Percentiles rank a stretch among this genome's conserved stretches.
Evolutionary conservation across 164 flowering plant species (phyloP).

Genomic region (Platanus orientalis): DNA sequence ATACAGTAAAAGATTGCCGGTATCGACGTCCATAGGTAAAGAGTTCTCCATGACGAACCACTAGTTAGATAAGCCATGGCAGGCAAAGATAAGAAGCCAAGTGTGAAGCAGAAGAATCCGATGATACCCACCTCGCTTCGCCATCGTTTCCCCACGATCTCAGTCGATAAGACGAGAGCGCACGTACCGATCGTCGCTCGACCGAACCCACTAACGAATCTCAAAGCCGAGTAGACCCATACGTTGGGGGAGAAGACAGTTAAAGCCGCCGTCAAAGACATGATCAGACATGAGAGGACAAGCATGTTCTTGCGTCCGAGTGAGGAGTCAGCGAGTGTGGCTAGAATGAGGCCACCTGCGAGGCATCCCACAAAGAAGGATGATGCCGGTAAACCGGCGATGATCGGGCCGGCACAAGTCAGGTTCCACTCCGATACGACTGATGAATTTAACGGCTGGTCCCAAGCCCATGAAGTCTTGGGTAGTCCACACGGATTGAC

Average conservation of each 20-base stretch:
- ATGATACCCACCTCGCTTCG: too few relatives aligned
- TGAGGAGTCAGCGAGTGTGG: slow-evolving; percentile 65
- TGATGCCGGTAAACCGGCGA: slow-evolving; percentile 54
- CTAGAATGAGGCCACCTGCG: too few relatives aligned
- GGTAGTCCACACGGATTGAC: slow-evolving; percentile 34
- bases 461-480: too few relatives aligned
- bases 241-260: slow-evolving; percentile 41
- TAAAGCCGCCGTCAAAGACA: slow-evolving; percentile 34
- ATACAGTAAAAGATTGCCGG: slow-evolving; percentile 36
- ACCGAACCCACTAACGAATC: too few relatives aligned
- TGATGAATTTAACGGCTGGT: slow-evolving; percentile 24
- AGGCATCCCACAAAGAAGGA: slow-evolving; percentile 66
- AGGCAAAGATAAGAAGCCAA: too few relatives aligned
- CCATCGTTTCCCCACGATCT: slow-evolving; percentile 57
- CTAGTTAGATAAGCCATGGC: slow-evolving; percentile 37
- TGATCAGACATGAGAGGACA: slow-evolving; percentile 39
- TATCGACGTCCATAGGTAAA: slow-evolving; percentile 47
- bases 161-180: slow-evolving; percentile 52
- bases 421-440: slow-evolving; percentile 57
- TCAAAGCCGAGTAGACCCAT: too few relatives aligned
- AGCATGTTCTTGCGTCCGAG: too few relatives aligned
- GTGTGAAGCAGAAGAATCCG: too few relatives aligned
- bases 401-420: slow-evolving; percentile 32
- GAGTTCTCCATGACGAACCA: slow-evolving; percentile 44
- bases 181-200: too few relatives aligned